Evolutionary conservation across 352 stramenopile species (phyloP), one percentile per base, ranked within the genome.

Genomic region (Globisporangium cylindrosporum): DNA sequence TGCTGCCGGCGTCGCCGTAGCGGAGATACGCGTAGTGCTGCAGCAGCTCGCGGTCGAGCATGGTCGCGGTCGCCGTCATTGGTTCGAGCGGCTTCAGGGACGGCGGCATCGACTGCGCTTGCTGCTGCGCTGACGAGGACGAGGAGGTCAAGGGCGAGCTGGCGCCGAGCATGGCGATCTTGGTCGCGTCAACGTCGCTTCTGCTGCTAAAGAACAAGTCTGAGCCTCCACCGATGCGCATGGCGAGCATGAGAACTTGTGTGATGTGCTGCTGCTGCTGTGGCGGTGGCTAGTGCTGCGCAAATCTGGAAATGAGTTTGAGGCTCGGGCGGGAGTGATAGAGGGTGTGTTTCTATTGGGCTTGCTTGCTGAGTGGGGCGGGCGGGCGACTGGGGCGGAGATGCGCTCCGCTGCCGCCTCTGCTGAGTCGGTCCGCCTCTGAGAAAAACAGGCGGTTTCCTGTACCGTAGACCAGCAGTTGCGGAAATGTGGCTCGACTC

Each of bases 21-120:
- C 64, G 55, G 27, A 69, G 58, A 43, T 69, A 69, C n/a, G 64
- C 64, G 56, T 69, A 69, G 56, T 69, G 64, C 55, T 69, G 64
- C 27, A 69, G 56, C n/a, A 69, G 43, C 43, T 69, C 64, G 55
- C 27, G 64, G 64, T 63, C 57, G 64, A 69, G 41, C 32, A 61
- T 63, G 18, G 54, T 46, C 34, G 43, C 27, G 20, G 22, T 32
- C 22, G 34, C 25, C 48, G 32, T 51, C 20, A 15, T 27, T 12
- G 29, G 25, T 14, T 59, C 32, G 14, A 29, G 25, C 25, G 34
- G n/a, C n/a, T 38, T 66, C 32, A 36, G 20, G 6, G 62, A 41
- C 12, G 62, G 12, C 18, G 14, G 20, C 38, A 12, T 36, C 41
- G 24, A 4, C 10, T 38, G 53, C 24, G 53, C 32, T 18, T 27